Evolutionary conservation across 108 stramenopile species (phyloP).

Genomic region (Nitzschia sp.): DNA sequence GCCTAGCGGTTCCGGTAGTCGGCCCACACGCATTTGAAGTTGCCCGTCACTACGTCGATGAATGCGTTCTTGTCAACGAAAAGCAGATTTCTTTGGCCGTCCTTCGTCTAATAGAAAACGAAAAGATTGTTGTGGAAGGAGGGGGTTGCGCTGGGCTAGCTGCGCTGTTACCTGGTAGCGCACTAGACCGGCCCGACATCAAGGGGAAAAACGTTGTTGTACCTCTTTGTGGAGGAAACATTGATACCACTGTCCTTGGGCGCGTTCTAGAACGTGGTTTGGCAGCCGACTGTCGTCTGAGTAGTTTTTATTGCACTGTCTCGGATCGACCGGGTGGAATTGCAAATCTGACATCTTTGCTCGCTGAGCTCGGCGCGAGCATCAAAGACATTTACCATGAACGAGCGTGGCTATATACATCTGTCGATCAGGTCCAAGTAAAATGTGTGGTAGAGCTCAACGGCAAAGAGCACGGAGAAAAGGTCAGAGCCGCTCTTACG

Average conservation of each 20-base stretch:
- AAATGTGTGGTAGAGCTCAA: constrained; percentile 87
- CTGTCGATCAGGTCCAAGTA: constrained; percentile 91
- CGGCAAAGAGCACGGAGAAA: constrained; percentile 72
- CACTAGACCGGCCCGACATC: constrained; percentile 77
- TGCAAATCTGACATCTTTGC: constrained; percentile 64
- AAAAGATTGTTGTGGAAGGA: constrained; percentile 95
- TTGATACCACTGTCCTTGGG: constrained; percentile 93
- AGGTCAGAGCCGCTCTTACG: constrained; percentile 41
- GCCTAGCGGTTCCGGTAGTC: constrained; percentile 93
- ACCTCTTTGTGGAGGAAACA: constrained; percentile 96
- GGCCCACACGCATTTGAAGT: constrained; percentile 92
- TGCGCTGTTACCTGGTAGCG: constrained; percentile 87
- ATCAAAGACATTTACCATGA: constrained; percentile 98
- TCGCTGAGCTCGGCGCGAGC: constrained; percentile 69
- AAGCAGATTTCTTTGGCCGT: constrained; percentile 91
- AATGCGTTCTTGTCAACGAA: constrained; percentile 78
- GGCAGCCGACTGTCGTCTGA: constrained; percentile 91
- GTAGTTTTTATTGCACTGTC: constrained; percentile 91
- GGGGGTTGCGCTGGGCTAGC: constrained; percentile 92
- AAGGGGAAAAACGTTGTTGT: constrained; percentile 94
- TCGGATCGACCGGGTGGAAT: constrained; percentile 95
- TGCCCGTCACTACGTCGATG: constrained; percentile 88
- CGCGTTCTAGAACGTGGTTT: constrained; percentile 93
- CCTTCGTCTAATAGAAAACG: constrained; percentile 92
- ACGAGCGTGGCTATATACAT: constrained; percentile 93